These are phyloP conservation scores for Euphrasia confusa DNA, from an alignment of 257 asterid species.

Conservation along the genomic window DNA sequence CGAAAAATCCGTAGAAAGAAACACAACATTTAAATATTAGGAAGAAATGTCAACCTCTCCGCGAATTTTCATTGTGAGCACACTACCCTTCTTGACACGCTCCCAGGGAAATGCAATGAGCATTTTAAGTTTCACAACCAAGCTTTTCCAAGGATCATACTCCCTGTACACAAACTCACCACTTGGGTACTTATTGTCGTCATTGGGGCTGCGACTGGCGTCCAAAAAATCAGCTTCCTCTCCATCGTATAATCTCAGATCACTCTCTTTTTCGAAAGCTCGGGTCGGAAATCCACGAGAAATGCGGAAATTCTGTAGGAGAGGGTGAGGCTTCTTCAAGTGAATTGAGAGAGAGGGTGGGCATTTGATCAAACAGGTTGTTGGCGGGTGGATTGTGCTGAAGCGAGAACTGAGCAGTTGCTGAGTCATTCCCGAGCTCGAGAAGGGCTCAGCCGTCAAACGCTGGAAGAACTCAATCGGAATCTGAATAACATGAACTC, in stretches of 20 bases:
- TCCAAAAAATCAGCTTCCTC: slow-evolving; percentile 24
- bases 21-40: not conserved
- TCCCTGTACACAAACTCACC: slow-evolving; percentile 75
- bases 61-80: slow-evolving; percentile 73
- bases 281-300: slow-evolving; percentile 27
- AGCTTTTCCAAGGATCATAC: slow-evolving; percentile 53
- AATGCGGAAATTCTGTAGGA: slow-evolving; percentile 17
- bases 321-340: slow-evolving; percentile 14
- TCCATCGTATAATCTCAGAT: slow-evolving; percentile 29
- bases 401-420: slow-evolving; percentile 35
- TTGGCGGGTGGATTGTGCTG: slow-evolving; percentile 41
- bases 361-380: slow-evolving; percentile 39
- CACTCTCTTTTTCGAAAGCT: slow-evolving; percentile 52
- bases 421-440: slow-evolving; percentile 27
- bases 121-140: slow-evolving; percentile 72
- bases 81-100: slow-evolving; percentile 89
- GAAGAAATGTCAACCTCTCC: slow-evolving; percentile 51
- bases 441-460: not conserved
- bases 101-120: slow-evolving; percentile 83
- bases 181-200: slow-evolving; percentile 48
- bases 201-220: slow-evolving; percentile 26
- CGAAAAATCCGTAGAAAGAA: slow-evolving; percentile 12
- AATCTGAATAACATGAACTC: not conserved
- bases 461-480: not conserved
- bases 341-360: slow-evolving; percentile 28